Base-by-base conservation (phyloP, 257 asterid species). In the Plectranthus barbatus region DNA sequence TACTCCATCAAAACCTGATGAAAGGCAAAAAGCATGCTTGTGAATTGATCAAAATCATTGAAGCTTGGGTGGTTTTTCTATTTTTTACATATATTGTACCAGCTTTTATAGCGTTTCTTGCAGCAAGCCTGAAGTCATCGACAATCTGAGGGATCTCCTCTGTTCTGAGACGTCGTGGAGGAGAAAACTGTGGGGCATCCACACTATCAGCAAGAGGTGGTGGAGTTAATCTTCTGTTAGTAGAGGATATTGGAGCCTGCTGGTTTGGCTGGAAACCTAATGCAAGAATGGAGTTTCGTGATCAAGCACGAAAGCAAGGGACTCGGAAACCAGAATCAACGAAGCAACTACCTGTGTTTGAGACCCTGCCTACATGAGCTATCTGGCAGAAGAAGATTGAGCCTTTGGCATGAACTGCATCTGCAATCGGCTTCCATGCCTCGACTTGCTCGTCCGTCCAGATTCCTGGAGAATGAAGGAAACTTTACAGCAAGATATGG, bases 21-120 rank as follows among this genome's bases (percentile, higher is more conserved):
- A 31, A 40, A 18, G 15, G 1, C 8, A 15, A 24, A 61, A 33
- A 10, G 0, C 4, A 41, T 44, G 23, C 36, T 18, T 50, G 14
- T 9, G 29, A 47, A 39, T 13, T n/a, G 2, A 14, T n/a, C n/a
- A n/a, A n/a, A n/a, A n/a, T n/a, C n/a, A n/a, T n/a, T n/a, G n/a
- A n/a, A n/a, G n/a, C n/a, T n/a, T n/a, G n/a, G n/a, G n/a, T n/a
- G n/a, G n/a, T n/a, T n/a, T n/a, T n/a, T n/a, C n/a, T n/a, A n/a
- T n/a, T n/a, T n/a, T n/a, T n/a, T n/a, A n/a, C n/a, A 39, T 20
- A 39, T 47, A 59, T 5, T 29, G 7, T 72, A 85, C 95, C 94
- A 62, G 94, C 95, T 74, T 83, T 82, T 5, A 83, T 62, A 53
- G 95, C 95, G 77, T 87, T 87, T 47, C 83, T 79, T 10, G 94